Base-by-base conservation (phyloP, 2,329 filamentous ascomycete species). In the Stenocarpella maydis region DNA sequence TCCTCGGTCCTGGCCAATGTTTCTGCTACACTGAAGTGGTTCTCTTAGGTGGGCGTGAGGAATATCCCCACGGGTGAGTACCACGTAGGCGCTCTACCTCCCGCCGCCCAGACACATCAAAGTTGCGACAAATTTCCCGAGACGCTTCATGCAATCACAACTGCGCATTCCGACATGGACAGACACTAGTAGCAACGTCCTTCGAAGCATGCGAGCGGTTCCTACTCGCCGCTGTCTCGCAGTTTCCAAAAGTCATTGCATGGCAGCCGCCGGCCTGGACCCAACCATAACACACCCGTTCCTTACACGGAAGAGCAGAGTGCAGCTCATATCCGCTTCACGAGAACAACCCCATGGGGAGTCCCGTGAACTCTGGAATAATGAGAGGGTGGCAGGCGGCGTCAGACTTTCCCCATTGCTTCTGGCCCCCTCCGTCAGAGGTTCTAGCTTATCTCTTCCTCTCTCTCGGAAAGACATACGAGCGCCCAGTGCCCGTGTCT, bases 401-500 rank as follows among this genome's bases (percentile, higher is more conserved):
- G 55, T 12, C 41, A 12, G 34, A 37, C 19, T 2, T 41, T 58
- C 1, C 58, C 3, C 28, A 26, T 17, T 24, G 43, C 58, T 49
- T 58, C 37, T 41, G 21, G 14, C n/a, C 12, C 54, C 54, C 41
- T 28, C 41, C n/a, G 10, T 28, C 54, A 37, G 54, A 58, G 10
- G 4, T 43, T n/a, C 41, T 28, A 37, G 9, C 26, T 34, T 26
- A 14, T 61, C n/a, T 37, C 34, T 37, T 19, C 49, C n/a, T 47
- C 21, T 19, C 58, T 61, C 26, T 45, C 43, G 58, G 58, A 43
- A 37, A 37, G 26, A 15, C n/a, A 54, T 47, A 61, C 58, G 58
- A 61, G 28, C 41, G 58, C 41, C 58, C 14, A 61, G 58, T 37
- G 24, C n/a, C 58, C 24, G 10, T 63, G 58, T 63, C 58, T 63